These are phyloP conservation scores for Fusarium vanettenii DNA, from an alignment of 2,329 filamentous ascomycete genomes.

Conservation along the genomic window DNA sequence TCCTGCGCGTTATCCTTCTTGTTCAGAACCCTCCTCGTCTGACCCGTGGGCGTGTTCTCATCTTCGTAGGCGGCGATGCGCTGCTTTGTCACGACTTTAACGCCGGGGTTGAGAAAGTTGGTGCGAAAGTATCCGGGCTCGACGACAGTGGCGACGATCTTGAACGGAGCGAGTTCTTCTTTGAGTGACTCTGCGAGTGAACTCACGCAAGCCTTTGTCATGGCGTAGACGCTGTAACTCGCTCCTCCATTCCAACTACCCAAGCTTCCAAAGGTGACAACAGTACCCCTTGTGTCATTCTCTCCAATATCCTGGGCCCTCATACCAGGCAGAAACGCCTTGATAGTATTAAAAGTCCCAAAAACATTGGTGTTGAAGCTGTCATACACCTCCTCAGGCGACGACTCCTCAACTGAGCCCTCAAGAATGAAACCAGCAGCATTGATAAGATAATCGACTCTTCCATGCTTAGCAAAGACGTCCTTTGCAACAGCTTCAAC, in stretches of 20 bases:
- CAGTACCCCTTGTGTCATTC: constrained; percentile 35
- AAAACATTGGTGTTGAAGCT: constrained; percentile 66
- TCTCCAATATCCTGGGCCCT: constrained; percentile 49
- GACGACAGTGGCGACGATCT: constrained; percentile 55
- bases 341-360: constrained; percentile 60
- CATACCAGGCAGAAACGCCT: constrained; percentile 60
- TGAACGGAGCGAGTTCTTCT: constrained; percentile 58
- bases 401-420: constrained; percentile 55
- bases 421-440: constrained; percentile 59
- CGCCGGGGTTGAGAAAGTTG: constrained; percentile 55
- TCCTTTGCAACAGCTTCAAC: constrained; percentile 52
- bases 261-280: constrained; percentile 61
- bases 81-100: constrained; percentile 40
- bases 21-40: constrained; percentile 46
- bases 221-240: constrained; percentile 53
- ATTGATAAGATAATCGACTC: constrained; percentile 62
- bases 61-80: constrained; percentile 49
- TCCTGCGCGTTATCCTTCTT: constrained; percentile 60
- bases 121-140: constrained; percentile 68
- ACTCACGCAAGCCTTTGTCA: constrained; percentile 60
- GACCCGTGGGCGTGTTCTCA: constrained; percentile 44
- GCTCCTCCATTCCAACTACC: constrained; percentile 56
- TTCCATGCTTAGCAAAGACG: constrained; percentile 48
- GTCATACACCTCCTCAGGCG: constrained; percentile 50
- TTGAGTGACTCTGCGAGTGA: constrained; percentile 58